Evolutionary conservation across 2,329 filamentous ascomycete genomes (phyloP).

Genomic region (Pleurostoma richardsiae): DNA sequence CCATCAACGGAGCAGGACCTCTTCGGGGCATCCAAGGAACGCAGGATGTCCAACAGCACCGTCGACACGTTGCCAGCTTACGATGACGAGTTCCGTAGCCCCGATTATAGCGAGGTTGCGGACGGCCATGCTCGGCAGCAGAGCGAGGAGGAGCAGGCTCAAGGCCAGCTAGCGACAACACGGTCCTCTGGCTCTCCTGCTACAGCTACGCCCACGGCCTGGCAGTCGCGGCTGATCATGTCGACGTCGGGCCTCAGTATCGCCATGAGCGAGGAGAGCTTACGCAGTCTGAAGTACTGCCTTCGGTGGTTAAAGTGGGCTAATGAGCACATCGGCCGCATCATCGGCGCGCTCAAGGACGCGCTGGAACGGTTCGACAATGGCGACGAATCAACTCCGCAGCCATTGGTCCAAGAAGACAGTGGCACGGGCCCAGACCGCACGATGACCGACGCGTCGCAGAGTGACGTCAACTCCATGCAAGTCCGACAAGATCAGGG

Average conservation of each 20-base stretch:
- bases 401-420: too few species aligned
- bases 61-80: slow-evolving; percentile 79
- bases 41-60: slow-evolving; percentile 62
- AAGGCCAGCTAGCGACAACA: slow-evolving; percentile 17
- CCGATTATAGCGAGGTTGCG: slow-evolving; percentile 63
- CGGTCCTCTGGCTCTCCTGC: slow-evolving; percentile 20
- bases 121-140: slow-evolving; percentile 20
- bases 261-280: slow-evolving; percentile 83
- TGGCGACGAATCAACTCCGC: slow-evolving; percentile 16
- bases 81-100: slow-evolving; percentile 65
- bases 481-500: slow-evolving; percentile 25
- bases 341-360: slow-evolving; percentile 68
- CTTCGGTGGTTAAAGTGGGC: slow-evolving; percentile 75
- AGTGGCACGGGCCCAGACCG: slow-evolving; percentile 10
- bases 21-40: slow-evolving; percentile 24
- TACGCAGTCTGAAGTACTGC: slow-evolving; percentile 81
- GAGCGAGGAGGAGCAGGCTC: slow-evolving; percentile 8
- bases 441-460: slow-evolving; percentile 17
- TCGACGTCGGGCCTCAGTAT: slow-evolving; percentile 87
- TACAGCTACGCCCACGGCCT: slow-evolving; percentile 33
- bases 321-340: slow-evolving; percentile 72
- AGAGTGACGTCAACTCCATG: slow-evolving; percentile 17
- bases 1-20: slow-evolving; percentile 16
- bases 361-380: slow-evolving; percentile 77
- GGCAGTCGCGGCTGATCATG: slow-evolving; percentile 82